These are phyloP conservation scores for Podaxis mareebaensis DNA, from an alignment of 768 basidiomycete species.

Conservation along the genomic window DNA sequence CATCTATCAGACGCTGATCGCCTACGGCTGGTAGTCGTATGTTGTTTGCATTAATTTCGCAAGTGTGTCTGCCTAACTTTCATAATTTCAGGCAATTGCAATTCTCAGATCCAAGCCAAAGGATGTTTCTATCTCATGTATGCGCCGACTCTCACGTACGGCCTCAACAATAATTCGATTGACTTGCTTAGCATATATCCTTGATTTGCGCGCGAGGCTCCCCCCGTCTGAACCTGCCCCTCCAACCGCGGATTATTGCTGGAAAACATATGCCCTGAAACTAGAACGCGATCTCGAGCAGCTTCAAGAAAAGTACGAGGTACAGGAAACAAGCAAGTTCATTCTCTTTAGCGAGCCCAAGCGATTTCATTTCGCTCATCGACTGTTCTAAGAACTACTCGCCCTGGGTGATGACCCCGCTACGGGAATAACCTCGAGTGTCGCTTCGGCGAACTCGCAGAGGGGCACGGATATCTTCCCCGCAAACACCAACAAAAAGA, in stretches of 20 bases:
- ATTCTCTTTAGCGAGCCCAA: neutral
- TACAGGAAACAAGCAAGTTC: constrained; percentile 7
- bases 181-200: constrained; percentile 40
- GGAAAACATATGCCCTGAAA: constrained; percentile 42
- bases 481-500: neutral
- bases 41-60: constrained; percentile 18
- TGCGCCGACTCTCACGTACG: constrained; percentile 14
- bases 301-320: constrained; percentile 41
- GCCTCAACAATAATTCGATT: neutral
- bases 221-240: constrained; percentile 23
- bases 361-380: neutral
- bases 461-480: neutral
- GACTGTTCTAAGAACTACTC: constrained; percentile 3
- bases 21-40: constrained; percentile 43
- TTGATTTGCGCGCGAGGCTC: constrained; percentile 41
- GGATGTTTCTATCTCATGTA: constrained; percentile 41
- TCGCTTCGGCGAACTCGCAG: neutral
- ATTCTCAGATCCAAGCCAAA: constrained; percentile 47
- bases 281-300: constrained; percentile 39
- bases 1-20: constrained; percentile 28
- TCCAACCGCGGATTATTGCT: constrained; percentile 27
- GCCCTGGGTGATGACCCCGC: neutral
- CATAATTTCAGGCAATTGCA: constrained; percentile 39
- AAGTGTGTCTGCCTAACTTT: constrained; percentile 5
- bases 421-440: neutral